phyloP scores from a whole-genome alignment of 2,329 filamentous ascomycete genomes.

The Dryadomyces sulphureus region DNA sequence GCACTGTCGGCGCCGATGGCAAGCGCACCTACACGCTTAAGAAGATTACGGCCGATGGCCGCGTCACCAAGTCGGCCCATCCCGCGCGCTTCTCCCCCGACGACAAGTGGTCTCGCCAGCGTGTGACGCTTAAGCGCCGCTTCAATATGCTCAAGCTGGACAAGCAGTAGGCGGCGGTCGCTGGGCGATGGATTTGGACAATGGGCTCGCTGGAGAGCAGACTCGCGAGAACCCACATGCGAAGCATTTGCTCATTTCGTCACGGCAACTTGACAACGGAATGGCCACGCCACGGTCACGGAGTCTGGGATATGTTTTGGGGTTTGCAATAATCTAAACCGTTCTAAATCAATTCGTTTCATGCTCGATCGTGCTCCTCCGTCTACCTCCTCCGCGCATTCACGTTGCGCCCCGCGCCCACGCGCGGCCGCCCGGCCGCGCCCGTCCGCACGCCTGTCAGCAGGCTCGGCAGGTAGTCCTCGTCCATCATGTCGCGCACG shows the following conservation, averaged over 20 bases:
- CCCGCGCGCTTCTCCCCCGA: slow-evolving; percentile 94
- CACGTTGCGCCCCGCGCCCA: slow-evolving; percentile 75
- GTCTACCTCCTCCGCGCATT: slow-evolving; percentile 56
- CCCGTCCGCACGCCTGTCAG: slow-evolving; percentile 62
- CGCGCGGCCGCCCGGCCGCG: slow-evolving; percentile 51
- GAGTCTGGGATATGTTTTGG: no score
- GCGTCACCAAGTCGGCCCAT: slow-evolving; percentile 91
- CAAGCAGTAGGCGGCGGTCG: slow-evolving; percentile 39
- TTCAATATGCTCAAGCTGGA: slow-evolving; percentile 61
- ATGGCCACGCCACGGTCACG: no score
- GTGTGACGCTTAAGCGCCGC: slow-evolving; percentile 87
- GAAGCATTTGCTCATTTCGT: no score
- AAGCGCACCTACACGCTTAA: slow-evolving; percentile 92
- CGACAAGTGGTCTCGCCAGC: slow-evolving; percentile 96
- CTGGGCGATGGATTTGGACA: slow-evolving; percentile 30
- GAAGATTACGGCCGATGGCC: slow-evolving; percentile 59
- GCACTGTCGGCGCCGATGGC: slow-evolving; percentile 68
- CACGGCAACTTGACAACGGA: no score
- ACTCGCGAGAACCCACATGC: no score
- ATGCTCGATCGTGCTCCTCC: neutral
- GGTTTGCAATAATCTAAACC: no score
- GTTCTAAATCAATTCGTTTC: neutral
- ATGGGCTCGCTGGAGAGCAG: no score
- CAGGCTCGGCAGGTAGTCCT: slow-evolving; percentile 79
- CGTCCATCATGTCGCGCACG: slow-evolving; percentile 80